A percentile compares a stretch with the other conserved stretches of the same genome.
Conservation (phyloP, 495 filamentous ascomycete species). For the Neurospora sp. region DNA sequence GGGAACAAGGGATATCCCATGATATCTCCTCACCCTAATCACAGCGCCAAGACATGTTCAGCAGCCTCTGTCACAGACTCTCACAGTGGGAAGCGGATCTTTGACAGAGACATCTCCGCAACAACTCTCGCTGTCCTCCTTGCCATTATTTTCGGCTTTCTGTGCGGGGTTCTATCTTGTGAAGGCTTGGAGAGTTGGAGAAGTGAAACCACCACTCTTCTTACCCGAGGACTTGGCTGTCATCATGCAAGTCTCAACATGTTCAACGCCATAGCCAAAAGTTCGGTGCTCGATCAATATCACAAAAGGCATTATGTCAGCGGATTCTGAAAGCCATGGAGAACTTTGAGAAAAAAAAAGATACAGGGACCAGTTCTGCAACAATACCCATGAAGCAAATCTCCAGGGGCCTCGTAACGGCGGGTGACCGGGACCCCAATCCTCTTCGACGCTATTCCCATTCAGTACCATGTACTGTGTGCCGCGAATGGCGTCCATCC, state of each 20-base stretch:
- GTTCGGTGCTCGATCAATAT: neutral
- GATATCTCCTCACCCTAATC: neutral
- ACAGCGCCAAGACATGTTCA: neutral
- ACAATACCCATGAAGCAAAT: neutral
- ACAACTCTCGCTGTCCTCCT: neutral
- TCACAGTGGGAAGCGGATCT: neutral
- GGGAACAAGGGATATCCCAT: neutral
- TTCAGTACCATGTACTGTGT: neutral
- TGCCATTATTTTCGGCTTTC: neutral
- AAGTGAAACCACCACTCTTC: neutral
- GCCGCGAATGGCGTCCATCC: neutral
- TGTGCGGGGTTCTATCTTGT: neutral
- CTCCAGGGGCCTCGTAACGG: neutral
- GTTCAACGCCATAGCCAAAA: neutral
- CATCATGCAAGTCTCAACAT: neutral
- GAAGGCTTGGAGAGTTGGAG: neutral
- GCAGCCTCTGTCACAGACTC: neutral
- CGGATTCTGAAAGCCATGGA: neutral
- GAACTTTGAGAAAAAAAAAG: neutral
- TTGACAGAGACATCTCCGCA: neutral
- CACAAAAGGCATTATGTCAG: neutral
- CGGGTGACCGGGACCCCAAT: neutral
- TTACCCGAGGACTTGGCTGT: neutral
- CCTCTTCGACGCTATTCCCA: neutral
- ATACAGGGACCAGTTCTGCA: neutral